Percentiles rank a stretch among this genome's conserved stretches.
These are phyloP conservation scores for Leptomonas seymouri DNA, from an alignment of 208 protist species.

Conservation along the genomic window DNA sequence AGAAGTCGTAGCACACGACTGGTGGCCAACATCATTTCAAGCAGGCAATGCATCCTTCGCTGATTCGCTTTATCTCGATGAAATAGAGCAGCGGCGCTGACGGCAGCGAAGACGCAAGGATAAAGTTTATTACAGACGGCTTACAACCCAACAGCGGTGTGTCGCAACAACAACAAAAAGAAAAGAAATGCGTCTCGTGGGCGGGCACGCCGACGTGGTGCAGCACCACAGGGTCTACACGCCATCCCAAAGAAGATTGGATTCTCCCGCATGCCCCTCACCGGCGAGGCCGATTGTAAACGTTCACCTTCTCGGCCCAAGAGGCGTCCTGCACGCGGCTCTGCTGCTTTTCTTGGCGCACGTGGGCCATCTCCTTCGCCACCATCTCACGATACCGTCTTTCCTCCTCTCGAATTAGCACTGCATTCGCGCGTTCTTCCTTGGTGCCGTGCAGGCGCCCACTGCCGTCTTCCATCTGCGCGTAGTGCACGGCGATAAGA, in stretches of 20 bases:
- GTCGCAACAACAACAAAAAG: no score
- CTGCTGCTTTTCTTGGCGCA: slow-evolving; percentile 46
- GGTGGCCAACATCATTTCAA: no score
- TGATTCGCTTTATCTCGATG: no score
- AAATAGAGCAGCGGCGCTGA: no score
- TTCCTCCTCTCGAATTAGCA: slow-evolving; percentile 73
- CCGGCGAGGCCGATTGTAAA: slow-evolving; percentile 31
- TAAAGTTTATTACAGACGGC: no score
- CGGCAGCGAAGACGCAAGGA: no score
- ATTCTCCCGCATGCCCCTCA: neutral
- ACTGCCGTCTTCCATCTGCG: slow-evolving; percentile 83
- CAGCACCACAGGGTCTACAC: no score
- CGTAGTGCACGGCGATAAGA: slow-evolving; percentile 75
- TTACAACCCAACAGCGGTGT: no score
- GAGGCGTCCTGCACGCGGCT: slow-evolving; percentile 54
- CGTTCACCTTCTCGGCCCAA: slow-evolving; percentile 57
- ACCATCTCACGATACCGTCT: slow-evolving; percentile 66
- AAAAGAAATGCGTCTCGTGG: no score
- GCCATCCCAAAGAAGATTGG: neutral
- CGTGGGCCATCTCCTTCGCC: slow-evolving; percentile 43
- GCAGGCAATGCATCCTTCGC: no score
- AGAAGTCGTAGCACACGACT: no score
- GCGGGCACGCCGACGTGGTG: no score
- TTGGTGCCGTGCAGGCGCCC: slow-evolving; percentile 71
- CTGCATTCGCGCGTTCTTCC: slow-evolving; percentile 80